Evolutionary conservation across 192 early-diverging fungal species (phyloP).

Genomic region (Dispira simplex): DNA sequence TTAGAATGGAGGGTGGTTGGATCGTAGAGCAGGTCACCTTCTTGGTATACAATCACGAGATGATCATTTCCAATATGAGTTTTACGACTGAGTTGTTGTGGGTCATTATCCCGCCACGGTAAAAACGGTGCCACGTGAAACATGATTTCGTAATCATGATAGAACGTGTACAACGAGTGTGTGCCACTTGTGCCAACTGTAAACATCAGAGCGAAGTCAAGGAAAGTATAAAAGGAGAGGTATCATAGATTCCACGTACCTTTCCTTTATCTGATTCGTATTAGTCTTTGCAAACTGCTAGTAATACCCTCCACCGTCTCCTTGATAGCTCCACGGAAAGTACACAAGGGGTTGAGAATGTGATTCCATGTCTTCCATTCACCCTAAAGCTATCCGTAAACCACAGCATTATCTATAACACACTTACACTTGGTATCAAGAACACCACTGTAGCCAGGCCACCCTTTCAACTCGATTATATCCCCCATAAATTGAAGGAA

Average conservation of each 20-base stretch:
- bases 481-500: slow-evolving; percentile 57
- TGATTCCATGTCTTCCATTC: neutral
- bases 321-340: neutral
- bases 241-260: too few relatives aligned
- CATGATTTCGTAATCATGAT: slow-evolving; percentile 62
- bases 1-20: slow-evolving; percentile 30
- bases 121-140: slow-evolving; percentile 53
- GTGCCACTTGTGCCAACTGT: slow-evolving; percentile 50
- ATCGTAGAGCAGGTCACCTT: slow-evolving; percentile 28
- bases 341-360: neutral
- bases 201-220: neutral
- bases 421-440: slow-evolving; percentile 40
- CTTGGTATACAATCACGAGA: slow-evolving; percentile 37
- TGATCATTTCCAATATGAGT: slow-evolving; percentile 64
- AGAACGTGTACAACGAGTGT: slow-evolving; percentile 48
- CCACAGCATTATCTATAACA: neutral
- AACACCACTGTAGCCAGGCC: slow-evolving; percentile 55
- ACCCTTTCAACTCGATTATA: slow-evolving; percentile 44
- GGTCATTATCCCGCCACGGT: slow-evolving; percentile 38
- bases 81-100: slow-evolving; percentile 50
- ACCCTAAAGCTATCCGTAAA: neutral
- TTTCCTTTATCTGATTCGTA: neutral
- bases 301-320: neutral
- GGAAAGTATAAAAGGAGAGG: too few relatives aligned
- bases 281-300: neutral